Evolutionary conservation across 345 rosid species (phyloP), one percentile per base, ranked within the genome.

Genomic region (Populus nigra): DNA sequence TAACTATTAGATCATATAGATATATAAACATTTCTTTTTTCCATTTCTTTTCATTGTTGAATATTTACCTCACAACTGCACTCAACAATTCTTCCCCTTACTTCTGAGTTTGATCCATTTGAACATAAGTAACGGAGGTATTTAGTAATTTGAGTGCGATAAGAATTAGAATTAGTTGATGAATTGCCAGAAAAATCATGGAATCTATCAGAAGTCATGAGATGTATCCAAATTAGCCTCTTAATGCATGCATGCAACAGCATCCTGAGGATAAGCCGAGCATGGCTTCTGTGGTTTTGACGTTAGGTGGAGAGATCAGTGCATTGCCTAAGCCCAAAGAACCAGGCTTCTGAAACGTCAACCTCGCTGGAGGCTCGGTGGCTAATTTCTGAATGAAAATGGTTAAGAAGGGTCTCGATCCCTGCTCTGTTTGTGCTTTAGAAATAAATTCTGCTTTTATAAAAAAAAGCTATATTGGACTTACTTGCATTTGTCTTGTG

Each of bases 211-310:
- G 55, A 67, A 20, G 68, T 53, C 5, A 10, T 36, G 23, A 61
- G 68, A 38, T 79, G 73, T 35, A 41, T 55, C 22, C n/a, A 79
- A 0, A 27, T 79, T 0, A 61, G 81, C n/a, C 67, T 79, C 41
- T 18, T 79, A 0, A n/a, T n/a, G n/a, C n/a, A 20, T 79, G 77
- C 5, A 73, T 68, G 23, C 81, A 79, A 43, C 68, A 73, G 0
- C n/a, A 23, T 1, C 29, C 77, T 1, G 65, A 23, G 1, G 68
- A 67, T 17, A 73, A 77, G 41, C 81, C 81, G 2, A 49, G 43
- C 43, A 79, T 79, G 81, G 73, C 73, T 1, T 18, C 69, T 16
- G 81, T 79, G 57, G 43, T 73, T 3, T 12, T 55, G 33, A 79
- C 68, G 73, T 61, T 79, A 7, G 77, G 74, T 7, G 47, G 73